Evolutionary conservation across 345 rosid species (phyloP).

Genomic region (Acer yangbiense): DNA sequence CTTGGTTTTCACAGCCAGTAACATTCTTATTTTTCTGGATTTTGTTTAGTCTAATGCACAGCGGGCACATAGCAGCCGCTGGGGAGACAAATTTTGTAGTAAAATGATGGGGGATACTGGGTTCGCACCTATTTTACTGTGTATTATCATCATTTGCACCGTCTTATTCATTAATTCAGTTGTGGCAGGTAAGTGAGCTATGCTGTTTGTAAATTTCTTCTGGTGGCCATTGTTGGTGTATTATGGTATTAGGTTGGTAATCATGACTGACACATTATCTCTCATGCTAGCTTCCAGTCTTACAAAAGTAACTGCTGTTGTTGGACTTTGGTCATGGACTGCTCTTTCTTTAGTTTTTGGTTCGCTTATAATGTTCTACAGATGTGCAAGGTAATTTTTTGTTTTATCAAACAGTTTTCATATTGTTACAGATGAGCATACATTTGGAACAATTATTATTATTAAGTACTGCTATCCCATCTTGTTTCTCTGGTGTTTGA

Average conservation of each 20-base stretch:
- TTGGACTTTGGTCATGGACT: conserved; percentile 85
- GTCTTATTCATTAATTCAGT: conserved; percentile 79
- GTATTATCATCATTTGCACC: conserved; percentile 42
- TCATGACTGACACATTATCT: conserved; percentile 28
- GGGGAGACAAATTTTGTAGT: conserved; percentile 50
- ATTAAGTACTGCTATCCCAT: neutral
- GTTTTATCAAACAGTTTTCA: conserved; percentile 16
- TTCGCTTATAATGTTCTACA: conserved; percentile 64
- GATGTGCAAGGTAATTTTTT: conserved; percentile 73
- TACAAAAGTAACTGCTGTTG: conserved; percentile 80
- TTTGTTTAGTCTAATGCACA: conserved; percentile 63
- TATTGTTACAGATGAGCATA: neutral
- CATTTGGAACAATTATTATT: neutral
- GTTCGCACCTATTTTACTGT: conserved; percentile 74
- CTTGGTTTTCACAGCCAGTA: neutral
- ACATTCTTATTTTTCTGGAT: conserved; percentile 6
- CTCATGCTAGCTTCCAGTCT: conserved; percentile 65
- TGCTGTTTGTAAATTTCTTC: conserved; percentile 12
- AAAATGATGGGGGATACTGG: conserved; percentile 59
- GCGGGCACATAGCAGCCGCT: conserved; percentile 37
- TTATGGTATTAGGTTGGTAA: conserved; percentile 9
- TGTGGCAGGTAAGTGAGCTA: conserved; percentile 51
- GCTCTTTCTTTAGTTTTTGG: conserved; percentile 63
- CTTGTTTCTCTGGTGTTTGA: neutral
- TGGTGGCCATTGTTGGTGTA: neutral